These are phyloP conservation scores for Crithidia fasciculata DNA, from an alignment of 208 protist species.

Conservation along the genomic window DNA sequence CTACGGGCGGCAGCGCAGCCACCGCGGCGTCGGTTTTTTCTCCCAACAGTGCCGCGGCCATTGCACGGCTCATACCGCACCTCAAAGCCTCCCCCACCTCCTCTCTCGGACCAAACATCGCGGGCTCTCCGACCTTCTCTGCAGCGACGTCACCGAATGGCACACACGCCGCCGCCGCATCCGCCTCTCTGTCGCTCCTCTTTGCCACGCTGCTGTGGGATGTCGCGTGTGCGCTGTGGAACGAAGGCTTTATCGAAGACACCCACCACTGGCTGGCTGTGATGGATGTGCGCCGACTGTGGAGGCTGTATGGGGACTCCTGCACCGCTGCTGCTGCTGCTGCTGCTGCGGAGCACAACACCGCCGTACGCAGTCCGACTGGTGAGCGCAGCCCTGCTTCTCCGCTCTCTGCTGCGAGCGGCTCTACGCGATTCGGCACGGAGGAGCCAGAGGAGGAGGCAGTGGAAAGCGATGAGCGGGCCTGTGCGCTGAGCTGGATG, in stretches of 20 bases:
- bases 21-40: neutral
- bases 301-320: constrained; percentile 25
- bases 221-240: constrained; percentile 59
- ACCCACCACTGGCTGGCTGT: constrained; percentile 57
- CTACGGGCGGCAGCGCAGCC: neutral
- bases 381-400: too few species aligned
- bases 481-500: constrained; percentile 30
- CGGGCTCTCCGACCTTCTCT: neutral
- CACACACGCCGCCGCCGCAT: neutral
- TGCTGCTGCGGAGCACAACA: neutral
- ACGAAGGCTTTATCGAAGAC: constrained; percentile 59
- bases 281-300: constrained; percentile 46
- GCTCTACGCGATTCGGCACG: neutral
- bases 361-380: neutral
- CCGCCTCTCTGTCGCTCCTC: constrained; percentile 36
- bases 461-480: constrained; percentile 10
- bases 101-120: neutral
- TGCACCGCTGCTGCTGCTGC: constrained; percentile 1
- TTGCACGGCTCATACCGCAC: constrained; percentile 16
- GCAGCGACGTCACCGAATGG: neutral
- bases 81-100: constrained; percentile 27
- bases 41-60: neutral
- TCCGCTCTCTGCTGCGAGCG: neutral
- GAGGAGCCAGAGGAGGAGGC: constrained; percentile 23
- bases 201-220: constrained; percentile 62